phyloP scores from a whole-genome alignment of 23 red algal genomes.

The Pyropia yezoensis region DNA sequence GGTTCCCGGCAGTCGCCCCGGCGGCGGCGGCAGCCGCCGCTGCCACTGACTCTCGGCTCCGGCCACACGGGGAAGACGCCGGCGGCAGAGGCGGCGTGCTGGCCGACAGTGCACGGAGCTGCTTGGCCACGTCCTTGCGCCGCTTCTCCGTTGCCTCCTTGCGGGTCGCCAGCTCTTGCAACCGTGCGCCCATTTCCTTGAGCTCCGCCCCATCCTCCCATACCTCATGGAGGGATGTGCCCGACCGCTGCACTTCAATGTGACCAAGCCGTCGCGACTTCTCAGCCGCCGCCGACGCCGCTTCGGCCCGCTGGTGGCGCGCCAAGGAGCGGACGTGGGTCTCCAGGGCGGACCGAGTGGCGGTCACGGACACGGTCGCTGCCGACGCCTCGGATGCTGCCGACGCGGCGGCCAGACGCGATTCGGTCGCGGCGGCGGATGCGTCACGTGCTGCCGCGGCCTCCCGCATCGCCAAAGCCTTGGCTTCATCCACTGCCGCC shows the following conservation, averaged over 20 bases:
- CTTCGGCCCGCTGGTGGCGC: slow-evolving; percentile 21
- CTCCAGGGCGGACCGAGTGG: too few relatives aligned
- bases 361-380: too few relatives aligned
- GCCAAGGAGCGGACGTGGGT: slow-evolving; percentile 10
- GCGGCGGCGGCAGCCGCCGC: not conserved
- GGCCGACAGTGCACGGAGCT: not conserved
- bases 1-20: slow-evolving; percentile 21
- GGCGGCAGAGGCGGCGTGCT: slow-evolving; percentile 9
- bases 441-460: too few relatives aligned
- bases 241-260: slow-evolving; percentile 37
- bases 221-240: slow-evolving; percentile 61
- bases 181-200: slow-evolving; percentile 21
- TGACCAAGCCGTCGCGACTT: slow-evolving; percentile 60
- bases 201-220: slow-evolving; percentile 86
- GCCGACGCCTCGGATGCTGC: too few relatives aligned
- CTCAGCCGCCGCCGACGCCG: slow-evolving; percentile 5
- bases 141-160: slow-evolving; percentile 42
- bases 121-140: slow-evolving; percentile 42
- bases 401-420: too few relatives aligned
- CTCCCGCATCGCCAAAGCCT: too few relatives aligned
- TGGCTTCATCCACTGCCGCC: too few relatives aligned
- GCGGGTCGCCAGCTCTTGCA: slow-evolving; percentile 15
- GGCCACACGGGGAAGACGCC: slow-evolving; percentile 1
- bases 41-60: not conserved
- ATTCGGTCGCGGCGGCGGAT: too few relatives aligned